phyloP scores from a whole-genome alignment of 345 rosid genomes.

The Theobroma cacao region DNA sequence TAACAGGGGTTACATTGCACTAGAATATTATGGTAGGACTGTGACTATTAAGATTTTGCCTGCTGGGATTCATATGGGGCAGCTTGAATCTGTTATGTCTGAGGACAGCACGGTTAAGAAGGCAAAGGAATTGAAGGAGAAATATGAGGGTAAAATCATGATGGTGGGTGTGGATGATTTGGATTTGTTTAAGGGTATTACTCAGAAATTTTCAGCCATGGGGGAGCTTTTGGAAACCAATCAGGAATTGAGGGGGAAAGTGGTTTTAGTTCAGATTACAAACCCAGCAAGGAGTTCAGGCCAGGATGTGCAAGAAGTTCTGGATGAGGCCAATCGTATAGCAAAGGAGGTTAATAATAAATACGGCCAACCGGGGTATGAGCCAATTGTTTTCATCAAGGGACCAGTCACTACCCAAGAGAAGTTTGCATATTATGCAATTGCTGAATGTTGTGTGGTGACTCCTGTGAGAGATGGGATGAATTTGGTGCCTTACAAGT shows the following conservation, averaged over 20 bases:
- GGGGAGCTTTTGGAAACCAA: slow-evolving; percentile 56
- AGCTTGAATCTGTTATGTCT: slow-evolving; percentile 46
- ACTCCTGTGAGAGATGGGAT: slow-evolving; percentile 85
- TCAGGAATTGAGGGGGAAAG: slow-evolving; percentile 43
- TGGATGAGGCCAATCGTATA: slow-evolving; percentile 36
- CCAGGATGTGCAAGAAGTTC: slow-evolving; percentile 63
- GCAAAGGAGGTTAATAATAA: slow-evolving; percentile 48
- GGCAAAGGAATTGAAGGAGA: slow-evolving; percentile 58
- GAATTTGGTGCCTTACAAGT: slow-evolving; percentile 83
- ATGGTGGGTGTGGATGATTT: slow-evolving; percentile 80
- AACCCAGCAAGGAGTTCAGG: slow-evolving; percentile 85
- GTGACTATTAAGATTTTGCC: slow-evolving; percentile 78
- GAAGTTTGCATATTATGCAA: slow-evolving; percentile 61
- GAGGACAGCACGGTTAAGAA: slow-evolving; percentile 34
- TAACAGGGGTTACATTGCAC: slow-evolving; percentile 79
- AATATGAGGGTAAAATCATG: slow-evolving; percentile 46
- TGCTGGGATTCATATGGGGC: slow-evolving; percentile 75
- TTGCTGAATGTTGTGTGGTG: slow-evolving; percentile 77
- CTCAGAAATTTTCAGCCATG: slow-evolving; percentile 70
- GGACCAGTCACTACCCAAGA: slow-evolving; percentile 57
- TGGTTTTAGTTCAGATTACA: slow-evolving; percentile 68
- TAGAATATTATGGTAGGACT: slow-evolving; percentile 74
- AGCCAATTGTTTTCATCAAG: slow-evolving; percentile 57
- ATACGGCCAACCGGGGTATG: slow-evolving; percentile 53
- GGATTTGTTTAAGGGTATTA: slow-evolving; percentile 76